Evolutionary conservation across 768 basidiomycete species (phyloP), one percentile per base, ranked within the genome.

Genomic region (Paxillus rubicundulus): DNA sequence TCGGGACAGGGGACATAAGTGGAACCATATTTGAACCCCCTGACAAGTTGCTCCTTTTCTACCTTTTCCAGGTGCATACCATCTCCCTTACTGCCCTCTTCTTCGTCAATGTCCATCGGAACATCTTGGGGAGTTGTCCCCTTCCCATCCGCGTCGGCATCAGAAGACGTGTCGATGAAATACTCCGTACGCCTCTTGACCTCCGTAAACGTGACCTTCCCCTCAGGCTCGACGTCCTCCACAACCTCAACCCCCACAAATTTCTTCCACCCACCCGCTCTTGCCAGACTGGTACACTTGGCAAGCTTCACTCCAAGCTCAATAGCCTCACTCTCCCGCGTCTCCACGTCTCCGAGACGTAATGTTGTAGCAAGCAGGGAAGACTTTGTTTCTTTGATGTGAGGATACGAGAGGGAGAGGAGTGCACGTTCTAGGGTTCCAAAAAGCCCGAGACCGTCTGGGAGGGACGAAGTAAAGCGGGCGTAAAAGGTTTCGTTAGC

Each of bases 1-100:
- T 92, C 90, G 2, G 90, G 88, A 69, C 87, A 86, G 1, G 91
- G 92, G 3, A 83, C 87, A 68, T 92, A 94, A 1, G 89, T 87
- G 2, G 91, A 80, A 17, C 95, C 95, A 62, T 97, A 96, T 70
- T 89, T 89, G 75, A 89, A 95, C 2, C 91, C 92, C 57, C 77
- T 73, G 20, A 91, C 75, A 8, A 94, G 82, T 34, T 92, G 80
- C 59, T 91, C 87, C 68, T 87, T 87, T 64, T 89, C 85, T 6
- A 90, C 81, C 54, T 78, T 80, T 61, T 81, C 77, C 21, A 74
- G 51, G 14, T 65, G 67, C 69, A 73, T 67, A 20, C 72, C 73
- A 16, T 68, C 65, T 12, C 69, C 71, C 8, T 60, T 52, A 14
- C 64, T 64, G 4, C 71, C 73, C 18, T 71, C 65, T 20, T 69